A percentile compares a stretch with the other conserved stretches of the same genome.
Evolutionary conservation across 2,329 filamentous ascomycete genomes (phyloP).

Genomic region (Aspergillus aculeatinus): DNA sequence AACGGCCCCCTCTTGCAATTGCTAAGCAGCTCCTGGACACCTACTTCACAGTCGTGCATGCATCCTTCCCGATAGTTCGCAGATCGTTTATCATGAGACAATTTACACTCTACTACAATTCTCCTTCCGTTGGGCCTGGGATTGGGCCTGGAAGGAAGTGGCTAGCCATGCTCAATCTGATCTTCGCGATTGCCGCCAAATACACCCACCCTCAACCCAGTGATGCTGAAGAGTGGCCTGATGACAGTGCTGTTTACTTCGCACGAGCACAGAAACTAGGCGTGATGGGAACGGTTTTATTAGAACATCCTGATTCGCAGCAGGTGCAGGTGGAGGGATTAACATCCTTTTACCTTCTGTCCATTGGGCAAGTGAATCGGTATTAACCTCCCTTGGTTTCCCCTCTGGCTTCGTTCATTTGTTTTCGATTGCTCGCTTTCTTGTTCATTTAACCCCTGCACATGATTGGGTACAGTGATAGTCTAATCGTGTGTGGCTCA

Average conservation of each 20-base stretch:
- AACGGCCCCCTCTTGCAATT: slow-evolving; percentile 36
- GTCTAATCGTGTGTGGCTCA: slow-evolving; percentile 17
- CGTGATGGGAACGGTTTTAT: slow-evolving; percentile 35
- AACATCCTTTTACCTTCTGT: slow-evolving; percentile 42
- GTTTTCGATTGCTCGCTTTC: neutral
- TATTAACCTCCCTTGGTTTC: slow-evolving; percentile 14
- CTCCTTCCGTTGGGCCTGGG: slow-evolving; percentile 34
- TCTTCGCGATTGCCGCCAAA: slow-evolving; percentile 46
- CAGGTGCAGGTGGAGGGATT: slow-evolving; percentile 46
- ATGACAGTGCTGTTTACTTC: slow-evolving; percentile 44
- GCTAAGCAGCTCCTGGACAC: slow-evolving; percentile 42
- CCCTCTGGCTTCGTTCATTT: neutral
- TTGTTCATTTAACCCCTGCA: neutral
- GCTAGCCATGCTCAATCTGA: slow-evolving; percentile 45
- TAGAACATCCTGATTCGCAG: slow-evolving; percentile 44
- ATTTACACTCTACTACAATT: slow-evolving; percentile 38
- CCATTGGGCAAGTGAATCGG: slow-evolving; percentile 45
- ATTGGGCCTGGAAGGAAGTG: slow-evolving; percentile 40
- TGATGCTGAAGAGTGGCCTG: slow-evolving; percentile 25
- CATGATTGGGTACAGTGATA: no score
- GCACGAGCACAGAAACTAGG: slow-evolving; percentile 43
- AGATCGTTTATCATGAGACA: slow-evolving; percentile 41
- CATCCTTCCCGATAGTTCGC: slow-evolving; percentile 44
- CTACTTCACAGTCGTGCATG: slow-evolving; percentile 43
- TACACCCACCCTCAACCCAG: slow-evolving; percentile 34